A percentile compares a stretch with the other conserved stretches of the same genome.
Evolutionary conservation across 1,284 basidiomycete genomes (phyloP).

Genomic region (Trichosporon sp.): DNA sequence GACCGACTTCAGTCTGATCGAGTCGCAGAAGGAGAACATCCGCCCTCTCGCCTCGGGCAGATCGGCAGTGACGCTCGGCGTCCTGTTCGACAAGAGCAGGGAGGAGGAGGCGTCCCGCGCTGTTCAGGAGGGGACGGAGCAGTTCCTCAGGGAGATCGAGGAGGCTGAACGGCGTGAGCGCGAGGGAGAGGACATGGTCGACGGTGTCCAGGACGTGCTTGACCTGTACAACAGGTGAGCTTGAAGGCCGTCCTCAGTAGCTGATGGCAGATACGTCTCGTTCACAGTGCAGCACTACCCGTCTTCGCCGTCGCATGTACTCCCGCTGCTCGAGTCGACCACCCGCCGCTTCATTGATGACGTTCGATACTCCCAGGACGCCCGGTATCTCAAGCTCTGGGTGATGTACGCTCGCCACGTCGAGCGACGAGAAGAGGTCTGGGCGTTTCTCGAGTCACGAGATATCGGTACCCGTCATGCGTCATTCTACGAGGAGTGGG

Average conservation of each 20-base stretch:
- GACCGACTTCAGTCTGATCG: constrained; percentile 50
- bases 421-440: constrained; percentile 58
- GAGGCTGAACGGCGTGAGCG: constrained; percentile 45
- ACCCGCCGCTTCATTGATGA: constrained; percentile 74
- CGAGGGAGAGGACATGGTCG: constrained; percentile 56
- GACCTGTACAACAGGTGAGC: constrained; percentile 50
- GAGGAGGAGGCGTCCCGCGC: constrained; percentile 45
- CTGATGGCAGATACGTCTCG: constrained; percentile 34
- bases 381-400: constrained; percentile 86
- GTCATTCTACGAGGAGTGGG: constrained; percentile 80
- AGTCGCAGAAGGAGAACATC: constrained; percentile 59
- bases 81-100: constrained; percentile 46
- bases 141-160: constrained; percentile 44
- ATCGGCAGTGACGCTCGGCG: constrained; percentile 54
- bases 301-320: constrained; percentile 59
- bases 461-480: constrained; percentile 74
- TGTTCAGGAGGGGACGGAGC: constrained; percentile 47
- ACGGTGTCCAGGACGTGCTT: constrained; percentile 48
- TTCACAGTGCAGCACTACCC: constrained; percentile 55
- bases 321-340: constrained; percentile 69
- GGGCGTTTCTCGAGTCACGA: constrained; percentile 66
- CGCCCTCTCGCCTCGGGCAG: constrained; percentile 54
- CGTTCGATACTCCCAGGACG: constrained; percentile 72
- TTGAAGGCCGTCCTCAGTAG: background rate
- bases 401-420: constrained; percentile 68